Evolutionary conservation across 2,329 filamentous ascomycete species (phyloP), one percentile per base, ranked within the genome.

Genomic region (Ophiosphaerella herpotricha): DNA sequence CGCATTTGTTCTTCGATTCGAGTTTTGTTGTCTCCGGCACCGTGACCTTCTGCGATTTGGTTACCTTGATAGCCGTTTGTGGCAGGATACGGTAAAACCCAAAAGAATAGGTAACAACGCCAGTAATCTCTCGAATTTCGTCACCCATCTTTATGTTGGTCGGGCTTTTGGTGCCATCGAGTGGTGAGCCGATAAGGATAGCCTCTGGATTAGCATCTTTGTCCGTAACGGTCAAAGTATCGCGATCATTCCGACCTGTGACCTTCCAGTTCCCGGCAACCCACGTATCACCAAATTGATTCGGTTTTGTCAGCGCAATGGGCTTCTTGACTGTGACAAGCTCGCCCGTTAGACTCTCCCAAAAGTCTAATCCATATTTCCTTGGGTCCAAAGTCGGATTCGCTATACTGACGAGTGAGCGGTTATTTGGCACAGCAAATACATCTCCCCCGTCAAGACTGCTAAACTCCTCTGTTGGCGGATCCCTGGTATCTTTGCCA

Each of bases 71-170:
- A 16, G 79, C 80, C 1, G 85, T 88, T 13, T 82, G 72, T 1
- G 87, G 87, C 3, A 89, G 78, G 61, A 90, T 83, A 55, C 80
- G 78, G 72, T 89, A 90, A 75, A 85, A 88, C 21, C 87, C 87
- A 60, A 84, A 89, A 9, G 80, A 78, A 55, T 89, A 81, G 40
- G 77, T 81, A 6, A 90, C 78, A 14, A 90, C 74, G n/a, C 87
- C 87, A 0, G 85, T 89, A 61, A 90, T 84, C 44, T 88, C 83
- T 40, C 79, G 80, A 7, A 89, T 74, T 5, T 74, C 73, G 66
- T 90, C 87, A 13, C 87, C 87, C 47, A 90, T 80, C 63, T 83
- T 85, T 53, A 80, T 83, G 50, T 79, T 77, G 1, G 70, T 72
- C 1, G 82, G 81, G 68, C 89, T 89, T 21, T 74, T 75, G 39